Evolutionary conservation across 2,329 filamentous ascomycete genomes (phyloP).

Genomic region (Setomelanomma holmii): DNA sequence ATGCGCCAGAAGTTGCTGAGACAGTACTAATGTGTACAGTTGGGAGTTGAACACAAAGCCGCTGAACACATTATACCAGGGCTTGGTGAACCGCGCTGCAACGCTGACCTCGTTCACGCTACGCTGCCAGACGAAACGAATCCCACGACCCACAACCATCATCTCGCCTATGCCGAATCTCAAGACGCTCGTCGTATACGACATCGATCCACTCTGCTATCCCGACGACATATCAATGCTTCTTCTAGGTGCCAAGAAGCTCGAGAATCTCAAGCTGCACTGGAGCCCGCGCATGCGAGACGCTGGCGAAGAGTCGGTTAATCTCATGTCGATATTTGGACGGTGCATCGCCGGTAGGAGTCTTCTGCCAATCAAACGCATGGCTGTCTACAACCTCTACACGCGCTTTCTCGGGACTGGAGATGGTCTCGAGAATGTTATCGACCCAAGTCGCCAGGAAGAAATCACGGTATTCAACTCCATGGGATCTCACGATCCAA

Average conservation of each 20-base stretch:
- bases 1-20: no score
- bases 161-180: constrained; percentile 66
- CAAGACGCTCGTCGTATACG: constrained; percentile 60
- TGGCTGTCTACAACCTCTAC: constrained; percentile 66
- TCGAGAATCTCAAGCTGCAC: constrained; percentile 64
- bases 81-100: constrained; percentile 56
- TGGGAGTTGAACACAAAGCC: constrained; percentile 70
- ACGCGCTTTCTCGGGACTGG: constrained; percentile 54
- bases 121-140: constrained; percentile 62
- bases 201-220: constrained; percentile 70
- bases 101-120: constrained; percentile 62
- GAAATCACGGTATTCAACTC: constrained; percentile 63
- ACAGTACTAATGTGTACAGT: no score
- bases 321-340: constrained; percentile 63
- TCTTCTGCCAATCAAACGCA: constrained; percentile 56
- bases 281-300: constrained; percentile 69
- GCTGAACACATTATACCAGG: constrained; percentile 64
- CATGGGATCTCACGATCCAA: constrained; percentile 55
- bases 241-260: constrained; percentile 60
- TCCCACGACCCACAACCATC: constrained; percentile 63
- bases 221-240: constrained; percentile 68
- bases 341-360: constrained; percentile 59
- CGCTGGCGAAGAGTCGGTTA: constrained; percentile 64
- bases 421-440: constrained; percentile 52
- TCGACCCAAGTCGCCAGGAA: constrained; percentile 52